Evolutionary conservation across 2,329 filamentous ascomycete genomes (phyloP).

Genomic region (Apiospora pterosperma): DNA sequence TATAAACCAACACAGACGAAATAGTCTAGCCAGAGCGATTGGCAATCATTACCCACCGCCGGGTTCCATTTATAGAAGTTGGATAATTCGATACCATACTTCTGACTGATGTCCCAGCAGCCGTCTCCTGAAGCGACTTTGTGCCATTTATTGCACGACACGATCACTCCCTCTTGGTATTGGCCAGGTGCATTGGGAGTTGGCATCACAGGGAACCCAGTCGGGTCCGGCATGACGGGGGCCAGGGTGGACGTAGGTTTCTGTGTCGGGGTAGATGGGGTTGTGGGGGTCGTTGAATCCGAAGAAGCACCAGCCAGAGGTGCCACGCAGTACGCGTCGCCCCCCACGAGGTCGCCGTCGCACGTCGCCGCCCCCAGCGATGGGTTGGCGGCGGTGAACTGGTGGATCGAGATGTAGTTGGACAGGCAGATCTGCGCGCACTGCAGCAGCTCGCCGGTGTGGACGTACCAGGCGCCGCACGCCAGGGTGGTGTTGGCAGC

Average conservation of each 20-base stretch:
- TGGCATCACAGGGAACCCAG: background rate
- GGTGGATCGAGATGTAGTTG: background rate
- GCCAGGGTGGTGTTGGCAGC: background rate
- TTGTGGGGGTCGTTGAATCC: background rate
- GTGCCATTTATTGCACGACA: background rate
- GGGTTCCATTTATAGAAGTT: background rate
- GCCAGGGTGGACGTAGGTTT: background rate
- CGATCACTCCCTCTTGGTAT: background rate
- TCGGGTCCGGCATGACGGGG: background rate
- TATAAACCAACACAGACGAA: background rate
- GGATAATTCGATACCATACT: background rate
- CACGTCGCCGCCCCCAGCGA: background rate
- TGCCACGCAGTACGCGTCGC: background rate
- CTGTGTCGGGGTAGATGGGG: too few species aligned
- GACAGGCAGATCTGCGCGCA: background rate
- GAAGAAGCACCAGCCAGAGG: background rate
- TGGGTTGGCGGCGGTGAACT: background rate
- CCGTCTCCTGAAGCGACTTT: background rate
- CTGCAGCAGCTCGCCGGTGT: background rate
- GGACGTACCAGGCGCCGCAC: background rate
- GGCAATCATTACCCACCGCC: background rate
- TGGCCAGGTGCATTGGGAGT: background rate
- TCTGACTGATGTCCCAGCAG: background rate
- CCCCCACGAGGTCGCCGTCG: background rate
- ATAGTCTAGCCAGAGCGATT: background rate